phyloP scores from a whole-genome alignment of 495 filamentous ascomycete genomes.

The Penicillium manginii region DNA sequence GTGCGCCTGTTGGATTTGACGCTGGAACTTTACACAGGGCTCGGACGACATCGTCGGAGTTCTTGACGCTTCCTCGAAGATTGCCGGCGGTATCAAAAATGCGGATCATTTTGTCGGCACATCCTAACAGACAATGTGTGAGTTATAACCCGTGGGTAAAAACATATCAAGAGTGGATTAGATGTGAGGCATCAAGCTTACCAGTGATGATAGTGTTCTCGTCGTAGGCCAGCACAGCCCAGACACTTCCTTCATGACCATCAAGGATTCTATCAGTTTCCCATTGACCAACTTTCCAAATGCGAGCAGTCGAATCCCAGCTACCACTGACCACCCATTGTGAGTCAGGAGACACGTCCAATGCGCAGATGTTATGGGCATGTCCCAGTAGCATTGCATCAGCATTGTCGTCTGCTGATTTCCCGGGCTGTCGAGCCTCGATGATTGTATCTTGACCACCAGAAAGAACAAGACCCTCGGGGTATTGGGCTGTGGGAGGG shows the following conservation, averaged over 20 bases:
- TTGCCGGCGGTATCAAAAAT: constrained; percentile 73
- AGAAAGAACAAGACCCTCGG: constrained; percentile 83
- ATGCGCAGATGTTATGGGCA: constrained; percentile 78
- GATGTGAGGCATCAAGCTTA: constrained; percentile 18
- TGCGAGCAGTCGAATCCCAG: constrained; percentile 85
- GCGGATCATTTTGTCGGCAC: constrained; percentile 86
- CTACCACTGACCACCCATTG: constrained; percentile 85
- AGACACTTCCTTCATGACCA: constrained; percentile 81
- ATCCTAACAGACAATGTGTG: constrained; percentile 49
- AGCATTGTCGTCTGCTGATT: constrained; percentile 71
- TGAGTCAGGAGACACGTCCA: constrained; percentile 75
- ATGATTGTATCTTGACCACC: constrained; percentile 91
- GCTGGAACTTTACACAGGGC: constrained; percentile 82
- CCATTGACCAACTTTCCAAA: constrained; percentile 80
- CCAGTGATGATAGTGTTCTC: constrained; percentile 82
- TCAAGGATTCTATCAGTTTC: constrained; percentile 70
- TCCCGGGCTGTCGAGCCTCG: constrained; percentile 75
- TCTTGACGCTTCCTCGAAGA: constrained; percentile 67
- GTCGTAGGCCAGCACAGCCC: constrained; percentile 87
- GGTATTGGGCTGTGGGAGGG: constrained; percentile 66
- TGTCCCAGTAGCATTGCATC: constrained; percentile 88
- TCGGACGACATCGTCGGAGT: constrained; percentile 77
- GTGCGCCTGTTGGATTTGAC: constrained; percentile 75
- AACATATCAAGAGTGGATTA: not conserved
- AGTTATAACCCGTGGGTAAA: not conserved